phyloP scores from a whole-genome alignment of 2,329 filamentous ascomycete genomes.

The Epichloe sibirici region DNA sequence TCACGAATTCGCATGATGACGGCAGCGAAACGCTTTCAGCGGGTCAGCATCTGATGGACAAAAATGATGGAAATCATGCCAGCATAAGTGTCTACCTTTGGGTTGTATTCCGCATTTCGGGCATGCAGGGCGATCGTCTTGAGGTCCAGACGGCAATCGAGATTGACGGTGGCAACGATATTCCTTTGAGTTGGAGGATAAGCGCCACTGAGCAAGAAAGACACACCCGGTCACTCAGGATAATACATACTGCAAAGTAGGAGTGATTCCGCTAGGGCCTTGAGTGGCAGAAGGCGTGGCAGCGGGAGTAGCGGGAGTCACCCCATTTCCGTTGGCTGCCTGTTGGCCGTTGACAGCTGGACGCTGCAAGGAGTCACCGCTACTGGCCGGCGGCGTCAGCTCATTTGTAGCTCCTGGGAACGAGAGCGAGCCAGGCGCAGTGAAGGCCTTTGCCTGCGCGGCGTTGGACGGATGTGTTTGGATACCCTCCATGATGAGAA shows the following conservation, averaged over 20 bases:
- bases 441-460: slow-evolving; percentile 90
- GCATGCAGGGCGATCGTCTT: slow-evolving; percentile 99
- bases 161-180: slow-evolving; percentile 97
- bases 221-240: slow-evolving; percentile 23
- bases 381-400: slow-evolving; percentile 66
- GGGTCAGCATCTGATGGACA: slow-evolving; percentile 7
- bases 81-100: slow-evolving; percentile 56
- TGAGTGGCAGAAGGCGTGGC: slow-evolving; percentile 77
- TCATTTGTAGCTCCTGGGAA: slow-evolving; percentile 79
- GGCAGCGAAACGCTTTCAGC: slow-evolving; percentile 80
- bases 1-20: slow-evolving; percentile 99
- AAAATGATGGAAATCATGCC: slow-evolving; percentile 10
- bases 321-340: slow-evolving; percentile 58
- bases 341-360: slow-evolving; percentile 35
- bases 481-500: slow-evolving; percentile 65
- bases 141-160: slow-evolving; percentile 91
- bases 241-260: slow-evolving; percentile 87
- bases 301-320: slow-evolving; percentile 81
- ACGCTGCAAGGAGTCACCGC: slow-evolving; percentile 41
- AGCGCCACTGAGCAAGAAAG: slow-evolving; percentile 33
- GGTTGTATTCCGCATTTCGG: slow-evolving; percentile 96
- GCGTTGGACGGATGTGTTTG: slow-evolving; percentile 87
- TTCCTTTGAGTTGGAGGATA: slow-evolving; percentile 58
- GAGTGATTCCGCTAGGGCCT: slow-evolving; percentile 79
- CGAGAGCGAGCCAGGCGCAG: slow-evolving; percentile 80